Conservation (phyloP, 2,329 filamentous ascomycete species). For the Penicillium sp. region DNA sequence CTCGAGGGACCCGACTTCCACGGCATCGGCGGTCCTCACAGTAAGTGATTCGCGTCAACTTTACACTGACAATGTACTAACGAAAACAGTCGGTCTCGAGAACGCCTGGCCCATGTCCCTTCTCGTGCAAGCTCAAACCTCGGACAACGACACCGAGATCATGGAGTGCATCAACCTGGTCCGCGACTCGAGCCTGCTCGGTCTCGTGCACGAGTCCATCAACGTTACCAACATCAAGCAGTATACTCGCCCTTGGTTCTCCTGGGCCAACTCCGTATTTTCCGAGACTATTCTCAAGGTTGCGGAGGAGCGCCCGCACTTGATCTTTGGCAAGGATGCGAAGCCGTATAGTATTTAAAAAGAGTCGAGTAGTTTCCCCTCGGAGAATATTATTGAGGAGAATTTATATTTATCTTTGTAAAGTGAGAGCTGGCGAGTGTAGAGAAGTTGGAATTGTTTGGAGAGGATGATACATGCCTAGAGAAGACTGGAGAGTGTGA, state of each 20-base stretch:
- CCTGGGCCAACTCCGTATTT: slow-evolving; percentile 97
- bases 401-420: not conserved
- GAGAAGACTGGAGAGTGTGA: no score
- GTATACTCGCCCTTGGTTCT: slow-evolving; percentile 93
- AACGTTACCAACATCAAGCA: slow-evolving; percentile 68
- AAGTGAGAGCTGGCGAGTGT: no score
- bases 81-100: slow-evolving; percentile 68
- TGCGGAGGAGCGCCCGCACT: slow-evolving; percentile 80
- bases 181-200: slow-evolving; percentile 70
- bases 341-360: slow-evolving; percentile 28
- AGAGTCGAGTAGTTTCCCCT: no score
- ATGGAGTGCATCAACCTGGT: slow-evolving; percentile 69
- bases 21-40: slow-evolving; percentile 79
- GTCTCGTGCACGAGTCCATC: slow-evolving; percentile 88
- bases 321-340: slow-evolving; percentile 70
- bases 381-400: no score
- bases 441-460: no score
- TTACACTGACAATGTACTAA: slow-evolving; percentile 37
- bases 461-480: no score
- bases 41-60: slow-evolving; percentile 36
- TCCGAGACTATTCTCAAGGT: slow-evolving; percentile 88
- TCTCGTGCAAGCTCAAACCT: slow-evolving; percentile 86
- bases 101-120: slow-evolving; percentile 98
- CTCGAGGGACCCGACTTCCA: slow-evolving; percentile 72
- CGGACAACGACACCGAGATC: slow-evolving; percentile 78